Evolutionary conservation across 139 green algal species (phyloP), one percentile per base, ranked within the genome.

Genomic region (Monoraphidium neglectum): DNA sequence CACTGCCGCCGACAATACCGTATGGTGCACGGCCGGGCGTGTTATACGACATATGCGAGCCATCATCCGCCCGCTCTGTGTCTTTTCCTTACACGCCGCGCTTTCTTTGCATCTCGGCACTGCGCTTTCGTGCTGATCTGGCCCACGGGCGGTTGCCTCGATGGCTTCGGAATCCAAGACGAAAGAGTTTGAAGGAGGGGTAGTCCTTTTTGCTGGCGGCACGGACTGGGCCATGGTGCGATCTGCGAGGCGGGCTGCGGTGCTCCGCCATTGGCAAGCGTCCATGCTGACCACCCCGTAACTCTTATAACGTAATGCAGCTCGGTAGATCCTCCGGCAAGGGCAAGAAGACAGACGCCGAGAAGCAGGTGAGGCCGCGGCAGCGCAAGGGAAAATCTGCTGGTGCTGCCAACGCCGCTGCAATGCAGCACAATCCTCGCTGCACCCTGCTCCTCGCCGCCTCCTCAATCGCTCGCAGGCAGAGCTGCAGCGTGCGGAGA

Each of bases 191-290:
- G 66, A 77, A 28, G 87, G 80, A 0, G 90, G 91, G 5, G 83
- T 88, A 30, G 57, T 97, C n/a, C 36, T 97, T 16, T 92, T 91
- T 65, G 84, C 80, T 23, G 93, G 93, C 2, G 89, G 84, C 37
- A 97, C 92, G 0, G 91, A 95, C 73, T 95, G 77, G 76, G 74
- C 66, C 24, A 73, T 77, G 49, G 79, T 92, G 40, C 37, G 59
- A 70, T n/a, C n/a, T n/a, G n/a, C n/a, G n/a, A n/a, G n/a, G n/a
- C n/a, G n/a, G n/a, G n/a, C n/a, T n/a, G n/a, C n/a, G n/a, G n/a
- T n/a, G n/a, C n/a, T n/a, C n/a, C n/a, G n/a, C n/a, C n/a, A n/a
- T n/a, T n/a, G n/a, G n/a, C n/a, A n/a, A n/a, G n/a, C n/a, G n/a
- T n/a, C n/a, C n/a, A n/a, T n/a, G n/a, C n/a, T n/a, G n/a, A n/a